Evolutionary conservation across 2,329 filamentous ascomycete species (phyloP).

Genomic region (Arachnomyces sp.): DNA sequence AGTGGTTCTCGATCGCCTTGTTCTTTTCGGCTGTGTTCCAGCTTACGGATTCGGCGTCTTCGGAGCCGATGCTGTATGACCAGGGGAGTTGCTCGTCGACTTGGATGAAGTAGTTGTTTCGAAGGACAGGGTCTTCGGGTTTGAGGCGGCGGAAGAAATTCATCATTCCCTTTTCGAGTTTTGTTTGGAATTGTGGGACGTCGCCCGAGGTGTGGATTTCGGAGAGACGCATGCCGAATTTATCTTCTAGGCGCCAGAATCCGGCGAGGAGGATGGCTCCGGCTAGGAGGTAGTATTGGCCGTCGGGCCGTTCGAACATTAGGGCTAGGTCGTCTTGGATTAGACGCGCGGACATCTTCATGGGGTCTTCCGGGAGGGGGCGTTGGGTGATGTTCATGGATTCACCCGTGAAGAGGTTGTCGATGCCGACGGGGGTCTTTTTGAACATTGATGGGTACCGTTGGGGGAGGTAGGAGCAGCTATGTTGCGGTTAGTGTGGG

Average conservation of each 20-base stretch:
- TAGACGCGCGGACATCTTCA: constrained; percentile 64
- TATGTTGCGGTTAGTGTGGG: constrained; percentile 13
- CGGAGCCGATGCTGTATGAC: constrained; percentile 66
- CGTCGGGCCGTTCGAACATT: constrained; percentile 70
- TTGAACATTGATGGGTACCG: constrained; percentile 67
- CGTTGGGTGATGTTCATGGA: constrained; percentile 59
- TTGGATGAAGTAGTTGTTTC: constrained; percentile 85
- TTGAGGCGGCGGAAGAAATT: constrained; percentile 69
- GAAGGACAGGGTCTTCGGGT: constrained; percentile 57
- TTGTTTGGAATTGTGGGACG: constrained; percentile 64
- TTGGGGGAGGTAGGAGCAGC: constrained; percentile 58
- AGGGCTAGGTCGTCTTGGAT: constrained; percentile 77
- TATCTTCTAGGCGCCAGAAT: constrained; percentile 77
- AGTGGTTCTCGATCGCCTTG: constrained; percentile 63
- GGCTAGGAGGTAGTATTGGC: constrained; percentile 72
- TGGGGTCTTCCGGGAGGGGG: constrained; percentile 67
- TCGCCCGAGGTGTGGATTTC: constrained; percentile 73
- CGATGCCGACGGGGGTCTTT: constrained; percentile 54
- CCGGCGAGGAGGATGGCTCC: constrained; percentile 69
- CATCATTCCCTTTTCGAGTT: constrained; percentile 69
- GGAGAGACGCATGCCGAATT: constrained; percentile 68
- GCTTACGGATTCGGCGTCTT: constrained; percentile 57
- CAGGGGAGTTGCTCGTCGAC: constrained; percentile 71
- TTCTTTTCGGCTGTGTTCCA: constrained; percentile 74
- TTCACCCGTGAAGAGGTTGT: constrained; percentile 66